Evolutionary conservation across 2,329 filamentous ascomycete genomes (phyloP), one percentile per base, ranked within the genome.

Genomic region (Aspergillus candidus): DNA sequence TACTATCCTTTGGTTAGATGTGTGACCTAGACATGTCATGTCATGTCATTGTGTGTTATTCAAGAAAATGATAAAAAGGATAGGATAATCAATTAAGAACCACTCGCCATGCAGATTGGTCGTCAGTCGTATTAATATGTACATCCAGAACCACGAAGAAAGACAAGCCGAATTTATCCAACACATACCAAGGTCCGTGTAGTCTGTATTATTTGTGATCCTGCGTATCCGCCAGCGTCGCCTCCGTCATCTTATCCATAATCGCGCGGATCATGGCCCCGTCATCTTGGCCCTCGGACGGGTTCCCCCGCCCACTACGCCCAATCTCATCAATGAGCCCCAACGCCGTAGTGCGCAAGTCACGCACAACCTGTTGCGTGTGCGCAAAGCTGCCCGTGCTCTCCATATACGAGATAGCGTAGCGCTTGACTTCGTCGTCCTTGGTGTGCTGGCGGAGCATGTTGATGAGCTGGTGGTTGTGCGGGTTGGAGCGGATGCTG

Each of bases 361-460:
- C 77, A 11, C 64, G 60, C 8, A 90, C 66, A 1, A 88, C 86
- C 40, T 78, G 73, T 47, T 81, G 75, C 12, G 86, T 91, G 63
- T 97, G 96, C 41, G 83, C 82, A 62, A 98, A 96, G 61, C 85
- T 94, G 32, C 89, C 89, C 1, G 86, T 94, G 51, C 77, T 75
- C 66, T 95, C 83, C 88, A 98, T 94, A 64, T 95, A 94, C 36
- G 76, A 75, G 14, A 97, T 83, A 3, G 93, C 93, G 63, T 95
- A 97, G 48, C 80, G 74, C 74, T 97, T 97, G 41, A 97, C 87
- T 59, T 91, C 85, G 37, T 87, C 82, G 57, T 96, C 86, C 14
- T 76, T 78, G 1, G 90, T 89, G 69, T 89, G 91, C 67, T 96
- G 90, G 68, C 88, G 88, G 34, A 97, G 74, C 44, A 97, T 96